Evolutionary conservation across 2,329 filamentous ascomycete genomes (phyloP), one percentile per base, ranked within the genome.

Genomic region (Aspergillus viridinutans): DNA sequence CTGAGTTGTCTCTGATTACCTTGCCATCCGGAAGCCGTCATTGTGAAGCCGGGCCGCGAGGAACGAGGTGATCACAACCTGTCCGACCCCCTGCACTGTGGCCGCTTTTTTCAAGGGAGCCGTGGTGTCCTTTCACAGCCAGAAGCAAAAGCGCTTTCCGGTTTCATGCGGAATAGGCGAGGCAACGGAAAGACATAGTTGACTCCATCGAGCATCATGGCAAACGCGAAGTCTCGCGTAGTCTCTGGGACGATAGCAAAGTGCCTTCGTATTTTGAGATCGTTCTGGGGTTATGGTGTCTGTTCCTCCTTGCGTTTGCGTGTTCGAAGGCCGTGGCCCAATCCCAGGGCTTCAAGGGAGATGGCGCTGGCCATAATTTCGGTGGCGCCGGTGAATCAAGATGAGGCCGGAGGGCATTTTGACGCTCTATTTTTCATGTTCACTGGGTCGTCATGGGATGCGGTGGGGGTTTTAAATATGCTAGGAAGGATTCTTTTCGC

Each of bases 361-460:
- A 59, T 53, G 4, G 58, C 48, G 7, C 58, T 55, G n/a, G 64
- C 64, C 42, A 68, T 65, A 52, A 67, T 67, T 35, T 62, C 64
- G 10, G 62, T 66, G 4, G 62, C 58, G 20, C 64, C 66, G 32
- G 66, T 66, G 28, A 68, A 68, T 59, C 23, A 67, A 63, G 20
- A 66, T 26, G 2, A 62, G 54, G 1, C n/a, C 8, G 40, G 40
- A 21, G 10, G n/a, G 4, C n/a, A 43, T 10, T 8, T 21, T 21
- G 40, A 21, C 20, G 9, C 8, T 43, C 7, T n/a, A 10, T 4
- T 0, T 12, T 43, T 12, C 8, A 43, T 20, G n/a, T 4, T 21
- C 8, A 21, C 21, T 43, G 7, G 40, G 21, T 43, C 40, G 40
- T 12, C 32, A 38, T 17, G 32, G 17, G 32, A 38, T n/a, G 32